phyloP scores from a whole-genome alignment of 2,329 filamentous ascomycete species.

The Trichoderma citrinoviride region DNA sequence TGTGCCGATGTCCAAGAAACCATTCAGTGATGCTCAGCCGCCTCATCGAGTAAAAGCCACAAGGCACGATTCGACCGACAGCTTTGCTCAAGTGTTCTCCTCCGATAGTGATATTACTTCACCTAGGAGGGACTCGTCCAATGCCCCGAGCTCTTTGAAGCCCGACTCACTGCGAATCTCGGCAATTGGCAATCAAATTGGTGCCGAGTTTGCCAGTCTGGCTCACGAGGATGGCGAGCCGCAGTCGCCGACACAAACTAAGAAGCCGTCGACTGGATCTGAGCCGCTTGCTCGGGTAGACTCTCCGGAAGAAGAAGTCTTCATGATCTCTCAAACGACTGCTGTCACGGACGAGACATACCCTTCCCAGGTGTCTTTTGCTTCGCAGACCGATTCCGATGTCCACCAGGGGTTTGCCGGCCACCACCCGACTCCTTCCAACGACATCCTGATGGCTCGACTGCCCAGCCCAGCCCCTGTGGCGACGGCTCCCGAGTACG shows the following conservation, averaged over 20 bases:
- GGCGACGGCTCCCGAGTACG: constrained; percentile 35
- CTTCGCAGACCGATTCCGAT: constrained; percentile 32
- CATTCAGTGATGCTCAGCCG: constrained; percentile 30
- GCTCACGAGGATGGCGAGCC: constrained; percentile 46
- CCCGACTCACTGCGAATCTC: constrained; percentile 31
- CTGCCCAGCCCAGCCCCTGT: constrained; percentile 31
- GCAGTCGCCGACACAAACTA: constrained; percentile 7
- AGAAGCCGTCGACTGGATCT: constrained; percentile 3
- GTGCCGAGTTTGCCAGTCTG: constrained; percentile 45
- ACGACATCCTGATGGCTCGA: constrained; percentile 25
- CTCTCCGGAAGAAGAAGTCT: constrained; percentile 41
- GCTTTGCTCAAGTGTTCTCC: constrained; percentile 58
- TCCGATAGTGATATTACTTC: constrained; percentile 43
- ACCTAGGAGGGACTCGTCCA: constrained; percentile 21
- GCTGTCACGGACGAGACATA: constrained; percentile 36
- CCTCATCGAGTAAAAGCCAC: constrained; percentile 27
- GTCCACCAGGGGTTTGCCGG: constrained; percentile 18
- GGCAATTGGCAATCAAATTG: constrained; percentile 32
- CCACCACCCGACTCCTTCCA: constrained; percentile 20
- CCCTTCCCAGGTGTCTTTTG: constrained; percentile 34
- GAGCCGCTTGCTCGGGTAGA: constrained; percentile 26
- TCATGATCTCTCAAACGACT: constrained; percentile 49
- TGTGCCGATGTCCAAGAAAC: constrained; percentile 44
- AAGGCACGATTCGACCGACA: constrained; percentile 58
- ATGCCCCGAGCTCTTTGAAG: constrained; percentile 28